phyloP scores from a whole-genome alignment of 805 yeast species.

The Candida vartiovaarae region DNA sequence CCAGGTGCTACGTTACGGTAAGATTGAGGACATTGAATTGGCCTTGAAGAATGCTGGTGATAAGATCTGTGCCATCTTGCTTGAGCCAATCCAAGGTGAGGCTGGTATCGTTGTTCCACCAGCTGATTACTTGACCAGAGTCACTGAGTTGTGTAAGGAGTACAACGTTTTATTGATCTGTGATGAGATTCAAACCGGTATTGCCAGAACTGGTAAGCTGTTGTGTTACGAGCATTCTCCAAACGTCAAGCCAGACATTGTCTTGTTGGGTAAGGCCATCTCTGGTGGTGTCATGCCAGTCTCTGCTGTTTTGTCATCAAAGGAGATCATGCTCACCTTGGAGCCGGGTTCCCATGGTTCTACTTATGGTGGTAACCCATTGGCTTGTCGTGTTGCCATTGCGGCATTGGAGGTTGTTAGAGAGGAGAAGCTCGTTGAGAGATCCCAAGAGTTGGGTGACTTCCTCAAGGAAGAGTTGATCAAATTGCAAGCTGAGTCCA shows the following conservation, averaged over 20 bases:
- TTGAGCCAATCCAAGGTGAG: constrained; percentile 97
- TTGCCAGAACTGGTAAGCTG: constrained; percentile 94
- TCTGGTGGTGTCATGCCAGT: constrained; percentile 94
- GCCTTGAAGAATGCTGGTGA: constrained; percentile 82
- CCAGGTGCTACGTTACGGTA: constrained; percentile 68
- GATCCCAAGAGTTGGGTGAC: constrained; percentile 67
- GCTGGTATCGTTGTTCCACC: constrained; percentile 98
- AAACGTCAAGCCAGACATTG: constrained; percentile 78
- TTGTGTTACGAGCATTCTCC: constrained; percentile 83
- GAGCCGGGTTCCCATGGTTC: constrained; percentile 98
- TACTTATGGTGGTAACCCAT: constrained; percentile 96
- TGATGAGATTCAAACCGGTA: constrained; percentile 96
- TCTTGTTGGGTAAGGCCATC: constrained; percentile 88
- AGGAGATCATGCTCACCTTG: constrained; percentile 79
- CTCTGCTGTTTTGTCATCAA: constrained; percentile 85
- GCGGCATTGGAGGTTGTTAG: constrained; percentile 88
- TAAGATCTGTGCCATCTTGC: constrained; percentile 80
- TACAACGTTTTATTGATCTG: constrained; percentile 86
- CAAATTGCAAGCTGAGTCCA: constrained; percentile 43
- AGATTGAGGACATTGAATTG: constrained; percentile 75
- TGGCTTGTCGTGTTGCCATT: constrained; percentile 86
- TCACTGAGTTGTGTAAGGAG: constrained; percentile 67
- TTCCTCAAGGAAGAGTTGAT: constrained; percentile 54
- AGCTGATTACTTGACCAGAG: constrained; percentile 64
- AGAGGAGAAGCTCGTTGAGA: constrained; percentile 79